Base-by-base conservation (phyloP, 2,329 filamentous ascomycete genomes). In the Pleoardoris graminearum region DNA sequence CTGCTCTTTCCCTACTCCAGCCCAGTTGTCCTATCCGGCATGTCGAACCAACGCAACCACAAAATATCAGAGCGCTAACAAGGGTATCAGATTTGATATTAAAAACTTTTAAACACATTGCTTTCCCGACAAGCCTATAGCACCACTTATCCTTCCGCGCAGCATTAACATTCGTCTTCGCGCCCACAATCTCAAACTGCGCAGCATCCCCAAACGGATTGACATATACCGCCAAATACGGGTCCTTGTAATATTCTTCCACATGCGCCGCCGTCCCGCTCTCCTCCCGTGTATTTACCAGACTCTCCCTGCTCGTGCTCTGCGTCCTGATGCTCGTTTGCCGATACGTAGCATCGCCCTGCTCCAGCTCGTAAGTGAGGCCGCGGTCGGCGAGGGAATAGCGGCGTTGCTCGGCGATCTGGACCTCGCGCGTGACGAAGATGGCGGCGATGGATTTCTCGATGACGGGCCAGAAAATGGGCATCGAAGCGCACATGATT, bases 401-500 rank as follows among this genome's bases (percentile, higher is more conserved):
- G 10, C 58, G 58, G 14, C 57, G 62, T 21, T 70, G 65, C 29
- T 71, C 68, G 1, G 60, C 63, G 4, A 74, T 60, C 12, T 68
- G 53, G 21, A 74, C 65, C 45, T 73, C 68, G 52, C 62, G 66
- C 7, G 65, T 70, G 41, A 71, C 65, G 33, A 72, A 68, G 36
- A 72, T 72, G 29, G 65, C 58, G 14, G 55, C 44, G 25, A 69
- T 37, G 3, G 63, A 63, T 33, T 58, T 55, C 22, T 66, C 58
- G 43, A 72, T 54, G 7, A 70, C 51, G 3, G 70, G 70, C 69
- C 69, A 72, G 61, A 72, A 72, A 35, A 72, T 67, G 7, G 70
- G 70, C 48, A 72, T 68, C 4, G 65, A 69, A 14, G 70, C 69
- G 54, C 66, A 69, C 29, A 68, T 65, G 29, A 72, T 66, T 22